phyloP scores from a whole-genome alignment of 2,329 filamentous ascomycete species.

The Alternaria novae-zelandiae region DNA sequence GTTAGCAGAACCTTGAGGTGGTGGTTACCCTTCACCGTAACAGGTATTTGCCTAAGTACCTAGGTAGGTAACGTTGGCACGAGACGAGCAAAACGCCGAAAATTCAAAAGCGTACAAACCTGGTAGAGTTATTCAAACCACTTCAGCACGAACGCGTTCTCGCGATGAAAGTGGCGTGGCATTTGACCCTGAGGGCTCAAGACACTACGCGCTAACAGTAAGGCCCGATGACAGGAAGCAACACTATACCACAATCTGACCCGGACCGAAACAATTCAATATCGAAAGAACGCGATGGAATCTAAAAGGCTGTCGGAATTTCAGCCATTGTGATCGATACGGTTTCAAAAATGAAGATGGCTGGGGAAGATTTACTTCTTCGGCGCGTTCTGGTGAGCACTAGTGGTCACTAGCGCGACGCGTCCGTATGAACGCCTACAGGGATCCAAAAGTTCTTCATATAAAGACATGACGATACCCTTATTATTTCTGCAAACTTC shows the following conservation, averaged over 20 bases:
- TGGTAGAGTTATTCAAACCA: neutral
- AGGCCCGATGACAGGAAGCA: neutral
- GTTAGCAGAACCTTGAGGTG: neutral
- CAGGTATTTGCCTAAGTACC: neutral
- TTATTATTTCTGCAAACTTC: neutral
- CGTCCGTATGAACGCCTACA: neutral
- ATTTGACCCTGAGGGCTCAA: neutral
- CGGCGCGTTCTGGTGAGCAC: neutral
- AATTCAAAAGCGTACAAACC: neutral
- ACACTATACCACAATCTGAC: neutral
- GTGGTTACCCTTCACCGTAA: neutral
- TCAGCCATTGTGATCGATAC: neutral
- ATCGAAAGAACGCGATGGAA: neutral
- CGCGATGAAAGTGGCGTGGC: neutral
- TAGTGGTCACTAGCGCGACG: neutral
- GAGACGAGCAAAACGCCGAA: neutral
- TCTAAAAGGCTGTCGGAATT: neutral
- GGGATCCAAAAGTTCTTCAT: neutral
- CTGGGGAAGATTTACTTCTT: neutral
- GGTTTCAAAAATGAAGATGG: neutral
- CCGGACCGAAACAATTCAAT: neutral
- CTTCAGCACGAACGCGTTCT: neutral
- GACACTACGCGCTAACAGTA: neutral
- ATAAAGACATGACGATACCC: neutral
- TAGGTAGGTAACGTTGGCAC: neutral